These are phyloP conservation scores for Fusarium bulbicola DNA, from an alignment of 2,329 filamentous ascomycete genomes.

Conservation along the genomic window DNA sequence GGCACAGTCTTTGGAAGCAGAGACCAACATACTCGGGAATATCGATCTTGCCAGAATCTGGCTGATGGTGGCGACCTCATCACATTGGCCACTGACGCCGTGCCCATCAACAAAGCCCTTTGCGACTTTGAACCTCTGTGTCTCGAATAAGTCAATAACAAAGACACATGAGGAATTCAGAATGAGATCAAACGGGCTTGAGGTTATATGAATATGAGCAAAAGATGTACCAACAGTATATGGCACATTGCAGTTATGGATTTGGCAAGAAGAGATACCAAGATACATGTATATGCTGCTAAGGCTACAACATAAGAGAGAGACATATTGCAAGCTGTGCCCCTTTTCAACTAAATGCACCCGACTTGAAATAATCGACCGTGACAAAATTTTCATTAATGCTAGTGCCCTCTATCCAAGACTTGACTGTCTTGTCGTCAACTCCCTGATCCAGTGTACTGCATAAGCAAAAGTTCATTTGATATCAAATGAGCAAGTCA, in stretches of 20 bases:
- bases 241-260: rapidly evolving
- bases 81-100: background rate
- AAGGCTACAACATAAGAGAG: rapidly evolving
- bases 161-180: rapidly evolving
- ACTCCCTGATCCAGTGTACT: background rate
- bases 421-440: background rate
- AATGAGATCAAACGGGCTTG: background rate
- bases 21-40: rapidly evolving
- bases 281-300: background rate
- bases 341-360: rapidly evolving
- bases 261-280: rapidly evolving
- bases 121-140: background rate
- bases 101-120: background rate
- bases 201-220: rapidly evolving
- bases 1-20: rapidly evolving
- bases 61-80: background rate
- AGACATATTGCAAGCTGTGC: rapidly evolving
- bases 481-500: background rate
- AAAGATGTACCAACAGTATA: rapidly evolving
- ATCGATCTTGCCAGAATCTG: rapidly evolving
- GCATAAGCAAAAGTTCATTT: background rate
- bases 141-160: background rate
- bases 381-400: rapidly evolving
- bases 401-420: too few relatives aligned
- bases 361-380: rapidly evolving